Percentiles rank a stretch among this genome's conserved stretches.
Conservation (phyloP, 1,139 yeast genomes). For the Zygoascus sp. region DNA sequence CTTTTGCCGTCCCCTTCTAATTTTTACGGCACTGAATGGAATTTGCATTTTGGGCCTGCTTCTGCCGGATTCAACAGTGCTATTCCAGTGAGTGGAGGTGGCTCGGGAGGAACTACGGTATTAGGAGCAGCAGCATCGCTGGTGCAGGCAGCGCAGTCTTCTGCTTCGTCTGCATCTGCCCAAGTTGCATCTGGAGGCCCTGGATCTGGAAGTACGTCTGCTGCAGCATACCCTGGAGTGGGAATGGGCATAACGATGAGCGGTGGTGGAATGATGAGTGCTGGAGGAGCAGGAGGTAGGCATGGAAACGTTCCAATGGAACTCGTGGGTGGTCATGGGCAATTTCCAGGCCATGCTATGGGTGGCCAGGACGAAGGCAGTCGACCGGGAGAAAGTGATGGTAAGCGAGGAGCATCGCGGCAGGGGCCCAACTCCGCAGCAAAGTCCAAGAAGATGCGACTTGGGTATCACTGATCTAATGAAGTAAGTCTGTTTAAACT, state of each 20-base stretch:
- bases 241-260: slow-evolving; percentile 15
- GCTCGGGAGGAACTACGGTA: background rate
- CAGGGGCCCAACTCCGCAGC: background rate
- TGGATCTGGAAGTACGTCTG: background rate
- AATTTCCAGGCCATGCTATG: background rate
- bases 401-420: background rate
- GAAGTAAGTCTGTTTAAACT: background rate
- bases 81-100: slow-evolving; percentile 13
- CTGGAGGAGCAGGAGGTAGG: background rate
- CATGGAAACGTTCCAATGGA: background rate
- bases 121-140: slow-evolving; percentile 1
- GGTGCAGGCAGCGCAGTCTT: background rate
- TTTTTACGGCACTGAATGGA: slow-evolving; percentile 38
- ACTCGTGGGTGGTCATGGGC: background rate
- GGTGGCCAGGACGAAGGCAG: background rate
- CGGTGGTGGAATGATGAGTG: slow-evolving; percentile 11
- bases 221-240: slow-evolving; percentile 4
- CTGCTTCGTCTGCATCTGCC: background rate
- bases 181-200: background rate
- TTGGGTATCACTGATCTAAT: background rate
- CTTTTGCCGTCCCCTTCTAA: slow-evolving; percentile 41
- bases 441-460: background rate
- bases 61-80: slow-evolving; percentile 18
- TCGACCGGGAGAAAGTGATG: background rate
- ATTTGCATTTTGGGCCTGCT: slow-evolving; percentile 24